Conservation (phyloP, 495 filamentous ascomycete genomes). For the Venustampulla echinocandica region DNA sequence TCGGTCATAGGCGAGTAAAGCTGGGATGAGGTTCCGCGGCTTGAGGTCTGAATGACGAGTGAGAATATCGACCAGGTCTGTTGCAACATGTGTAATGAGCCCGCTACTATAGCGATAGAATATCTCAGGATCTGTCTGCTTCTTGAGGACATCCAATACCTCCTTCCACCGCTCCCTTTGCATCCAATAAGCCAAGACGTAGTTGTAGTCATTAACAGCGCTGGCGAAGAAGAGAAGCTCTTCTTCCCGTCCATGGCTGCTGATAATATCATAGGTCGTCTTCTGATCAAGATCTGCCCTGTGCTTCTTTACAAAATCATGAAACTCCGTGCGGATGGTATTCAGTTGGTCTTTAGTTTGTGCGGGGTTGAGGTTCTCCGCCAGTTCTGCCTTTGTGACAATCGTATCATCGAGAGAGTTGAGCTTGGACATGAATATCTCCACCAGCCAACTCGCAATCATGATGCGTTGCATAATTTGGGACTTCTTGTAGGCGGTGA, state of each 20-base stretch:
- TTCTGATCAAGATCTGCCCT: constrained; percentile 80
- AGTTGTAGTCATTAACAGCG: constrained; percentile 81
- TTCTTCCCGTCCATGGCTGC: constrained; percentile 86
- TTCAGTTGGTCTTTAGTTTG: constrained; percentile 67
- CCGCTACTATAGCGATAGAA: constrained; percentile 95
- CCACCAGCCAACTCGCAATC: constrained; percentile 91
- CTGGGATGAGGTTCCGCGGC: constrained; percentile 81
- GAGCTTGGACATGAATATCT: constrained; percentile 94
- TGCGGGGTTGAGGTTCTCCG: constrained; percentile 55
- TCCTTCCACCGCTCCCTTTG: constrained; percentile 93
- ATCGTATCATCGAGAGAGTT: constrained; percentile 93
- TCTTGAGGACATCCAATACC: constrained; percentile 76
- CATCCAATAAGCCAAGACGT: constrained; percentile 93
- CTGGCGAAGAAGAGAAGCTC: constrained; percentile 88
- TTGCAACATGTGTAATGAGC: constrained; percentile 80
- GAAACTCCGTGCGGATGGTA: constrained; percentile 64
- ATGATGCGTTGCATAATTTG: constrained; percentile 87
- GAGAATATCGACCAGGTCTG: constrained; percentile 81
- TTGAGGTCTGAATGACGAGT: constrained; percentile 90
- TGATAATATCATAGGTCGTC: constrained; percentile 92
- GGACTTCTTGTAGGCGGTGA: constrained; percentile 72
- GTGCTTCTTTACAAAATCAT: constrained; percentile 77
- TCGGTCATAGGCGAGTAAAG: constrained; percentile 85
- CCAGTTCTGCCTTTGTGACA: constrained; percentile 77
- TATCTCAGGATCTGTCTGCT: constrained; percentile 81